These are phyloP conservation scores for Tephrocybe sp. DNA, from an alignment of 768 basidiomycete species.

Conservation along the genomic window DNA sequence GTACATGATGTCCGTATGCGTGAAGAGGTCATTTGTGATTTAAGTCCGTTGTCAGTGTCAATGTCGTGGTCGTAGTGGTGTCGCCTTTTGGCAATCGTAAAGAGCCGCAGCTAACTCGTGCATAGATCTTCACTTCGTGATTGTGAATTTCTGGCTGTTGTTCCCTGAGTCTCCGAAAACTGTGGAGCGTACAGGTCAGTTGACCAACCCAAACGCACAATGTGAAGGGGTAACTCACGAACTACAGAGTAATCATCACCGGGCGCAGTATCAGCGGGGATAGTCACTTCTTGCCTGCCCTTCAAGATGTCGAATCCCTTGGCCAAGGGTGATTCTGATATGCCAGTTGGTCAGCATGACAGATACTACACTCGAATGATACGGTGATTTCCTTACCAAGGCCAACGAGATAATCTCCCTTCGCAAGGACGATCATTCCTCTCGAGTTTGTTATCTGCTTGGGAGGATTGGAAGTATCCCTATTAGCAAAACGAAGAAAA, in stretches of 20 bases:
- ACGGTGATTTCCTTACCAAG: conserved; percentile 22
- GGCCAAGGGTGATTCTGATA: conserved; percentile 28
- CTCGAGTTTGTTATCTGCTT: conserved; percentile 44
- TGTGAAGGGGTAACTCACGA: conserved; percentile 28
- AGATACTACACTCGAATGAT: neutral
- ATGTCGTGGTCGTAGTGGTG: conserved; percentile 10
- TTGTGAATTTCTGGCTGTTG: conserved; percentile 42
- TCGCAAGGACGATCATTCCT: conserved; percentile 43
- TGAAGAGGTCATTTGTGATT: conserved; percentile 5
- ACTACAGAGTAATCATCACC: conserved; percentile 36
- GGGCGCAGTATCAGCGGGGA: conserved; percentile 30
- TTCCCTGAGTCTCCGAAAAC: conserved; percentile 35
- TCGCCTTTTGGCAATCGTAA: conserved; percentile 5
- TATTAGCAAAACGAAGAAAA: conserved; percentile 20
- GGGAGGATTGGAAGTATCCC: conserved; percentile 40
- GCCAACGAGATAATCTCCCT: conserved; percentile 25
- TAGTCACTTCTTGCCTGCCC: conserved; percentile 31
- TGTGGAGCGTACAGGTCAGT: conserved; percentile 9
- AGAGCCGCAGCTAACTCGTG: too few relatives aligned
- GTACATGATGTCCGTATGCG: conserved; percentile 15
- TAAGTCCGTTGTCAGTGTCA: conserved; percentile 10
- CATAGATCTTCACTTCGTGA: conserved; percentile 28
- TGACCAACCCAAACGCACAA: neutral
- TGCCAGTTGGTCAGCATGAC: conserved; percentile 4
- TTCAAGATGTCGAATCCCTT: conserved; percentile 34